Percentiles rank a stretch among this genome's conserved stretches.
phyloP scores from a whole-genome alignment of 2,329 filamentous ascomycete species.

The Colletotrichum nymphaeae region DNA sequence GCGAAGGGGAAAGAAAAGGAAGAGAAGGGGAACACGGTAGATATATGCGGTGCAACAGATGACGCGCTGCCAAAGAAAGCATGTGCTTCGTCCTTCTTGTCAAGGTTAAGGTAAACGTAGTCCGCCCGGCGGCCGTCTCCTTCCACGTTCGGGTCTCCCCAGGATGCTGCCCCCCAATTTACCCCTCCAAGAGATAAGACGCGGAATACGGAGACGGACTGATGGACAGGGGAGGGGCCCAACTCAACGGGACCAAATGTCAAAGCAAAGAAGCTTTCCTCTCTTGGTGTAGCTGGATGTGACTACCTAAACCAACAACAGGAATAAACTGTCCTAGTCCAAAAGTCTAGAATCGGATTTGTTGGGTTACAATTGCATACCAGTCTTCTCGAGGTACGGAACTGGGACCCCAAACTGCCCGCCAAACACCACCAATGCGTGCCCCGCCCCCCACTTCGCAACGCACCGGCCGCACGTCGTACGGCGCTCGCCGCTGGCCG shows the following conservation, averaged over 20 bases:
- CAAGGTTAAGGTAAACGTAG: background rate
- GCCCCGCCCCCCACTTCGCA: conserved; percentile 12
- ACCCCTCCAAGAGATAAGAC: conserved; percentile 6
- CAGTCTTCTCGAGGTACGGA: background rate
- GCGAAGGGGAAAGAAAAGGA: background rate
- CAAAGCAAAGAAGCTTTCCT: background rate
- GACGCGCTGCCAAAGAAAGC: conserved; percentile 6
- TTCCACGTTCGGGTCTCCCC: background rate
- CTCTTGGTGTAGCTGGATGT: background rate
- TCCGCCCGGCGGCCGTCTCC: background rate
- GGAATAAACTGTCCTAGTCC: background rate
- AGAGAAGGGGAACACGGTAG: background rate
- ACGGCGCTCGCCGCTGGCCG: conserved; percentile 38
- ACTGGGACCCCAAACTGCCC: background rate
- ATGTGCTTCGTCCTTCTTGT: conserved; percentile 1
- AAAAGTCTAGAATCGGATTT: background rate
- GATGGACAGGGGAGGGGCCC: background rate
- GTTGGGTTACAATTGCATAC: background rate
- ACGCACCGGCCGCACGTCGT: conserved; percentile 28
- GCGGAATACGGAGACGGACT: background rate
- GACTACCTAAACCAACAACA: background rate
- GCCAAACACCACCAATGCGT: background rate
- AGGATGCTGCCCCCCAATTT: background rate
- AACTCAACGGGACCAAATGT: background rate
- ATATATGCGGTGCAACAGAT: conserved; percentile 14